A percentile compares a stretch with the other conserved stretches of the same genome.
phyloP scores from a whole-genome alignment of 1,284 basidiomycete species.

The Thecaphora thlaspeos region DNA sequence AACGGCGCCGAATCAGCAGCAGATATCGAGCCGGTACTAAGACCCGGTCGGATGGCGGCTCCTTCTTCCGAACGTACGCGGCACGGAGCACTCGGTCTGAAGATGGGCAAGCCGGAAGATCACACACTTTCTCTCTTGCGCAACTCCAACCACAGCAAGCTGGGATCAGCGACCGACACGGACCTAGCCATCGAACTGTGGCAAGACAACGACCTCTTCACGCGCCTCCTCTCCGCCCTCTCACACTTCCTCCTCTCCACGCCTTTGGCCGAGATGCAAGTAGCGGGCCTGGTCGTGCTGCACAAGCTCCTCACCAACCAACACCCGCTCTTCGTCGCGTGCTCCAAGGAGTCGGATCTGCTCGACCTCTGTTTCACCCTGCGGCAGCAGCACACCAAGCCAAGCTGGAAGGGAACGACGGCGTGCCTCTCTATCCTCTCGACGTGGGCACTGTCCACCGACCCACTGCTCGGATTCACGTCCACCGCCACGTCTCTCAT shows the following conservation, averaged over 20 bases:
- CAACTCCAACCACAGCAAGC: no score
- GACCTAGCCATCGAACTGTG: constrained; percentile 5
- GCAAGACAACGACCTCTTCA: constrained; percentile 26
- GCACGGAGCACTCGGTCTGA: constrained; percentile 4
- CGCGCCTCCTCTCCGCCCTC: constrained; percentile 8
- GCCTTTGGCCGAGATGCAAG: constrained; percentile 10
- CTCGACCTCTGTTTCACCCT: constrained; percentile 13
- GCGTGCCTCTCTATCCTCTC: constrained; percentile 23
- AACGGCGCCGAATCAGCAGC: not conserved
- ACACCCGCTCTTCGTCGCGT: constrained; percentile 20
- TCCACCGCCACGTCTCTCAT: constrained; percentile 4
- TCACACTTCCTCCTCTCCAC: constrained; percentile 5
- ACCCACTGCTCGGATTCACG: constrained; percentile 38
- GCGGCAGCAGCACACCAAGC: not conserved
- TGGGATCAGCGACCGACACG: no score
- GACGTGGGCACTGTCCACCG: constrained; percentile 11
- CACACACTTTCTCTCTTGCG: not conserved
- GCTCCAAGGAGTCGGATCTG: constrained; percentile 17
- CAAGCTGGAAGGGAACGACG: not conserved
- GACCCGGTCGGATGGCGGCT: not conserved
- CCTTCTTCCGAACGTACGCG: not conserved
- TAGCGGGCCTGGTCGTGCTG: constrained; percentile 35
- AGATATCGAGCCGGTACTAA: not conserved
- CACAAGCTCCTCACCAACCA: constrained; percentile 38
- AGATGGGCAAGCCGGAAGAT: constrained; percentile 4